Evolutionary conservation across 257 asterid genomes (phyloP).

Genomic region (Hygrophila difformis): DNA sequence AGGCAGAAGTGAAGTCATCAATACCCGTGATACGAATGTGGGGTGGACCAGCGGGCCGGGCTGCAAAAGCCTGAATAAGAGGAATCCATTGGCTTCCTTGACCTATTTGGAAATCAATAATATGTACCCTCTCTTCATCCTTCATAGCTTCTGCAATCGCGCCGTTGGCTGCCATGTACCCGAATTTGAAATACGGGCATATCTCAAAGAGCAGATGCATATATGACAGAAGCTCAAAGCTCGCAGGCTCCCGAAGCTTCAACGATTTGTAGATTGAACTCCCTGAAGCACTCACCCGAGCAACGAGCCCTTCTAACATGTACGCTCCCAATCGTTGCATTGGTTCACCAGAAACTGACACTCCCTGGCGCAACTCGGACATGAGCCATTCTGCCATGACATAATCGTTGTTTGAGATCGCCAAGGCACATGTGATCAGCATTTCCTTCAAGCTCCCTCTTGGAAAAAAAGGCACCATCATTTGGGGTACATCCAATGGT

Average conservation of each 20-base stretch:
- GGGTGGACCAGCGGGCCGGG: constrained; percentile 86
- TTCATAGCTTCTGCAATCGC: constrained; percentile 92
- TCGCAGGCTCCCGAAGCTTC: constrained; percentile 52
- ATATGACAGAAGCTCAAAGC: constrained; percentile 60
- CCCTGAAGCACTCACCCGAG: constrained; percentile 51
- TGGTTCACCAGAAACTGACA: constrained; percentile 83
- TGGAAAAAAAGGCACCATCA: constrained; percentile 50
- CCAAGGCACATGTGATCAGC: constrained; percentile 66
- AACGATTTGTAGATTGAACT: constrained; percentile 53
- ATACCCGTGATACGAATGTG: constrained; percentile 71
- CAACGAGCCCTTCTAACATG: constrained; percentile 84
- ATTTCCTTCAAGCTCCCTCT: constrained; percentile 62
- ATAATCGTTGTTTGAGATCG: constrained; percentile 49
- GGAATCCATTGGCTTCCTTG: constrained; percentile 92
- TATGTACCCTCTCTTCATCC: constrained; percentile 58
- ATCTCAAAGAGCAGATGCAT: constrained; percentile 68
- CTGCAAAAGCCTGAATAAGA: constrained; percentile 71
- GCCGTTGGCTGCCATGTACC: constrained; percentile 88
- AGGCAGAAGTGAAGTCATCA: constrained; percentile 56
- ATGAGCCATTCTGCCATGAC: constrained; percentile 56
- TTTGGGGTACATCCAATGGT: constrained; percentile 40
- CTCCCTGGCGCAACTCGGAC: constrained; percentile 61
- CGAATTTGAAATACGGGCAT: constrained; percentile 82
- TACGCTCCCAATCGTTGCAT: constrained; percentile 83
- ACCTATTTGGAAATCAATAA: constrained; percentile 74